Conservation (phyloP, 2,329 filamentous ascomycete species). For the Calonectria montana region DNA sequence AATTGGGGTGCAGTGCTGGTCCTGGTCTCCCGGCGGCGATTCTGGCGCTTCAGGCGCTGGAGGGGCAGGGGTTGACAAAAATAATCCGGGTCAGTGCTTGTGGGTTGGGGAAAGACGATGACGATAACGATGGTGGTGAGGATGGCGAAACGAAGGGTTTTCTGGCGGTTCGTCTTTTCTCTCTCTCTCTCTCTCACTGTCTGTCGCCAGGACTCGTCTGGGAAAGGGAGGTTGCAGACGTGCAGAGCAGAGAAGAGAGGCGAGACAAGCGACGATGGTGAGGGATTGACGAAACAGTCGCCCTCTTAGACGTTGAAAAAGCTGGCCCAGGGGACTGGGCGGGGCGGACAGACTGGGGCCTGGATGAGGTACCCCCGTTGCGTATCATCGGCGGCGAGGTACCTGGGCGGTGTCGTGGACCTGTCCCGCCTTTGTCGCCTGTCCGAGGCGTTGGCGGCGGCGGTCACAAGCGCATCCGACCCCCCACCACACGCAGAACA, state of each 20-base stretch:
- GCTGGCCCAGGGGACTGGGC: constrained; percentile 13
- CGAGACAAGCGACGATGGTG: not conserved
- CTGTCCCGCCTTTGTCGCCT: not conserved
- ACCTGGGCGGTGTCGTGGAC: constrained; percentile 18
- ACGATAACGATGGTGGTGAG: not conserved
- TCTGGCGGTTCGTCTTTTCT: not conserved
- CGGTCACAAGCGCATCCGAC: constrained; percentile 25
- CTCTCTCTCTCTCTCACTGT: not conserved
- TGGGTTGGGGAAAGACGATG: not conserved
- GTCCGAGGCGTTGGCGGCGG: constrained; percentile 4
- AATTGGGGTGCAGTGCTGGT: constrained; percentile 21
- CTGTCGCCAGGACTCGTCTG: constrained; percentile 4
- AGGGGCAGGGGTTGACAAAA: constrained; percentile 42
- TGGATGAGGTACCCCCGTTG: constrained; percentile 13
- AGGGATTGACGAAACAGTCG: constrained; percentile 11
- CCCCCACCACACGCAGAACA: not conserved
- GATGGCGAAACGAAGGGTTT: not conserved
- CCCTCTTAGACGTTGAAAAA: constrained; percentile 25
- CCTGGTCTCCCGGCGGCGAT: constrained; percentile 14
- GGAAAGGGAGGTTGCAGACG: not conserved
- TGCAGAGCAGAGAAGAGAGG: not conserved
- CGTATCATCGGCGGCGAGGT: constrained; percentile 4
- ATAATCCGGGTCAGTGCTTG: constrained; percentile 20
- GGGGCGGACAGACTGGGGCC: constrained; percentile 17
- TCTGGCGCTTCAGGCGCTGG: constrained; percentile 27